Evolutionary conservation across 805 yeast species (phyloP).

Genomic region (Isabelozyma heimii): DNA sequence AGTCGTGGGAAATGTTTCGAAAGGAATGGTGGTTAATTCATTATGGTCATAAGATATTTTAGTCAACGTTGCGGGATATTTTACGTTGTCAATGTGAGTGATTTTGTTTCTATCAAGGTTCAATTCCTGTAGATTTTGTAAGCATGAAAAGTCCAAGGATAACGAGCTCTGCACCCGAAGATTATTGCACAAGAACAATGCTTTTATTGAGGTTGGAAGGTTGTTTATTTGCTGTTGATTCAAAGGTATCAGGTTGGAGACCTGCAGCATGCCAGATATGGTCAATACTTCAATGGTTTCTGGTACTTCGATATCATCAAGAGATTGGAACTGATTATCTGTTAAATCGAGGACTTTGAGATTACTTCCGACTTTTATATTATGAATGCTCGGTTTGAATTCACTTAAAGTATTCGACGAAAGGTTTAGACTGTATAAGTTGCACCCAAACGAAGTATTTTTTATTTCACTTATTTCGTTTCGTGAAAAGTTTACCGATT

Average conservation of each 20-base stretch:
- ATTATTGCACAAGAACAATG: neutral
- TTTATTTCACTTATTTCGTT: constrained; percentile 13
- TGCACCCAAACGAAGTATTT: constrained; percentile 11
- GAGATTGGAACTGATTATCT: neutral
- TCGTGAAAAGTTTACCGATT: constrained; percentile 9
- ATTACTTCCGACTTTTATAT: neutral
- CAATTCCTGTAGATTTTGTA: neutral
- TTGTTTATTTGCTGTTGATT: neutral
- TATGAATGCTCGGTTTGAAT: neutral
- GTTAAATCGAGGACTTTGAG: neutral
- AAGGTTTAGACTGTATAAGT: constrained; percentile 4
- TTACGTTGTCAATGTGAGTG: constrained; percentile 1
- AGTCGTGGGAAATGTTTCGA: neutral
- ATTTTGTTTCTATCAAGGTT: constrained; percentile 4
- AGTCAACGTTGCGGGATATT: constrained; percentile 4
- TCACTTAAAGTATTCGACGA: neutral
- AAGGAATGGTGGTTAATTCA: neutral
- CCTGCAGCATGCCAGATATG: neutral
- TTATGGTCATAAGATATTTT: constrained; percentile 4
- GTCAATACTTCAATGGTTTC: neutral
- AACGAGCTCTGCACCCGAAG: neutral
- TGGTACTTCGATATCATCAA: neutral
- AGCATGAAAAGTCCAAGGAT: neutral
- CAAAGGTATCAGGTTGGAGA: neutral
- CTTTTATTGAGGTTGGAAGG: neutral